These are phyloP conservation scores for Trichoderma aggressivum DNA, from an alignment of 2,329 filamentous ascomycete genomes.

Conservation along the genomic window DNA sequence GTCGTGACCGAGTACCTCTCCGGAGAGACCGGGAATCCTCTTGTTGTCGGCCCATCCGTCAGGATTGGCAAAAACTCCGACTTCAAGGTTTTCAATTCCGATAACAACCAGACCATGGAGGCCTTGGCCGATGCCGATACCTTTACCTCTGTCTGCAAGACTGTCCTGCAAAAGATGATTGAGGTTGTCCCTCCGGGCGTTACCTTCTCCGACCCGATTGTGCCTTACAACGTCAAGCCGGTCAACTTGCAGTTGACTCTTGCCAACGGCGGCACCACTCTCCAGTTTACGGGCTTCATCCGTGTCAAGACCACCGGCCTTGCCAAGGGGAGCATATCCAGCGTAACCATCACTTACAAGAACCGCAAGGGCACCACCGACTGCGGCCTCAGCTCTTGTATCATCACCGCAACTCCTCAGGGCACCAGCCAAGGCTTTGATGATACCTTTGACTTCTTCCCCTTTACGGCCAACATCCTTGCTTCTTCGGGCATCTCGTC, in stretches of 20 bases:
- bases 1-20: constrained; percentile 56
- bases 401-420: constrained; percentile 41
- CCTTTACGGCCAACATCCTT: constrained; percentile 49
- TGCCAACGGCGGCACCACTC: constrained; percentile 43
- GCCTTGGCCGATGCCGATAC: constrained; percentile 42
- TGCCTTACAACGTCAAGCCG: constrained; percentile 58
- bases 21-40: constrained; percentile 51
- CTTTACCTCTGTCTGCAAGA: constrained; percentile 48
- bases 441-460: constrained; percentile 56
- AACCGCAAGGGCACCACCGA: constrained; percentile 48
- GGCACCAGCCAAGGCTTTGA: constrained; percentile 56
- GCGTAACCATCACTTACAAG: constrained; percentile 53
- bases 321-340: constrained; percentile 40
- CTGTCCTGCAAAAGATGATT: constrained; percentile 58
- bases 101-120: constrained; percentile 53
- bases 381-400: constrained; percentile 43
- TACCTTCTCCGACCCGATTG: constrained; percentile 49
- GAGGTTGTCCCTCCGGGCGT: constrained; percentile 55
- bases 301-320: constrained; percentile 53
- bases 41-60: constrained; percentile 51
- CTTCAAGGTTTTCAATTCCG: constrained; percentile 52
- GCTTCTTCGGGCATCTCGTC: constrained; percentile 59
- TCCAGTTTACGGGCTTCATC: constrained; percentile 54
- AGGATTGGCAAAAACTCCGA: constrained; percentile 49
- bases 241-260: constrained; percentile 55